phyloP scores from a whole-genome alignment of 2,329 filamentous ascomycete genomes.

The Chaetothyriales sp. region DNA sequence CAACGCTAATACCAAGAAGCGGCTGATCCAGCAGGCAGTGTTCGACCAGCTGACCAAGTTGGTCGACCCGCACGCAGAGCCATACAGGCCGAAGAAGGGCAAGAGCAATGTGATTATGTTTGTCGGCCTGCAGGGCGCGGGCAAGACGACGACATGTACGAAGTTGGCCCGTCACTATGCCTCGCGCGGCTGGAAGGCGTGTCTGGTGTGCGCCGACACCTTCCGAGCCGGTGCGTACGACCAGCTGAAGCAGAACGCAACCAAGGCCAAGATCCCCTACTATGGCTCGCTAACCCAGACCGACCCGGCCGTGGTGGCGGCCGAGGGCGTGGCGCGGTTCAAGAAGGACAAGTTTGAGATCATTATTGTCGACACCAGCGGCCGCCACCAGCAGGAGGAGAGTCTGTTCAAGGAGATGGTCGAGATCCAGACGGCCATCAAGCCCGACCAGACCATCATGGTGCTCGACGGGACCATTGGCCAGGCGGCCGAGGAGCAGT shows the following conservation, averaged over 20 bases:
- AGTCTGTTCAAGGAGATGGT: slow-evolving; percentile 96
- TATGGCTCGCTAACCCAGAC: slow-evolving; percentile 94
- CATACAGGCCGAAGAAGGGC: slow-evolving; percentile 94
- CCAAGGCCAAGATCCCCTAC: slow-evolving; percentile 97
- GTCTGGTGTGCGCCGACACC: slow-evolving; percentile 91
- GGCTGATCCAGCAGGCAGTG: slow-evolving; percentile 91
- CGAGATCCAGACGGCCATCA: slow-evolving; percentile 82
- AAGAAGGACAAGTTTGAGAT: slow-evolving; percentile 97
- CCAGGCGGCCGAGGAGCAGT: slow-evolving; percentile 86
- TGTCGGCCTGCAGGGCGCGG: slow-evolving; percentile 89
- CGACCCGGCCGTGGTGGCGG: slow-evolving; percentile 80
- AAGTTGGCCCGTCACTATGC: slow-evolving; percentile 93
- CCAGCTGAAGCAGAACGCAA: slow-evolving; percentile 96
- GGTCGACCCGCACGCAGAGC: slow-evolving; percentile 86
- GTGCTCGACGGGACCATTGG: slow-evolving; percentile 93
- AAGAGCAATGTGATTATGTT: slow-evolving; percentile 98
- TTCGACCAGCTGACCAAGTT: slow-evolving; percentile 93
- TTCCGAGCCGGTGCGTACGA: slow-evolving; percentile 98
- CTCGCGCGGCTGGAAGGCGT: slow-evolving; percentile 79
- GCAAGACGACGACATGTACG: slow-evolving; percentile 96
- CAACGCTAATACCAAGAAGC: slow-evolving; percentile 67
- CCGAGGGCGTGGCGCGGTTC: slow-evolving; percentile 96
- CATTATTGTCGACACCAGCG: slow-evolving; percentile 96
- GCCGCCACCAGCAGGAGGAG: slow-evolving; percentile 84
- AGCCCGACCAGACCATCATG: slow-evolving; percentile 94